A percentile compares a stretch with the other conserved stretches of the same genome.
phyloP scores from a whole-genome alignment of 257 asterid genomes.

The Rehmannia glutinosa region DNA sequence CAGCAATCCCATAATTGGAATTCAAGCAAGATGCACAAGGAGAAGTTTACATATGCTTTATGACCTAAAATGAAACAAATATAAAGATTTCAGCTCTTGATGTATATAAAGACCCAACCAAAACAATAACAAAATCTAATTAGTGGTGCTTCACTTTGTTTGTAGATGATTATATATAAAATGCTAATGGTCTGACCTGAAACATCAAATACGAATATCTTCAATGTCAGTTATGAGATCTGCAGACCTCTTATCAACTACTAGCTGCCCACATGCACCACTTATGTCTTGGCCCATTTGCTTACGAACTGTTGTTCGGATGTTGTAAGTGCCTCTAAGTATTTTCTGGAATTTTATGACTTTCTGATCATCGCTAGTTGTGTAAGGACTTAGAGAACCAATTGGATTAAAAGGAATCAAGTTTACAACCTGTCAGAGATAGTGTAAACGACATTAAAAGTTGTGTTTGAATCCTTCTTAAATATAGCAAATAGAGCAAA shows the following conservation, averaged over 20 bases:
- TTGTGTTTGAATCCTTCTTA: not conserved
- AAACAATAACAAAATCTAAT: not conserved
- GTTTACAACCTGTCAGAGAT: constrained; percentile 70
- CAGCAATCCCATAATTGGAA: not conserved
- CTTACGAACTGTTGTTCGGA: constrained; percentile 87
- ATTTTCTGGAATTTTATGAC: constrained; percentile 69
- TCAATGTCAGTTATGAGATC: constrained; percentile 74
- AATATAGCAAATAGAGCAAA: not conserved
- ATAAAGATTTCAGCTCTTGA: not conserved
- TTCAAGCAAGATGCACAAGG: not conserved
- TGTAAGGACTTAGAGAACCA: constrained; percentile 64
- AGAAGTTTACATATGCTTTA: no score
- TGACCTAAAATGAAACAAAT: no score
- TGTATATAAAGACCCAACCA: not conserved
- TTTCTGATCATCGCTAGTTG: constrained; percentile 55
- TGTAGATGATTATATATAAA: not conserved
- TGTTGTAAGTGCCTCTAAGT: constrained; percentile 71
- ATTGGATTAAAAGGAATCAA: constrained; percentile 96
- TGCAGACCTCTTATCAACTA: constrained; percentile 48
- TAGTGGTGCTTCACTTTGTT: constrained; percentile 1
- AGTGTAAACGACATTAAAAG: constrained; percentile 7
- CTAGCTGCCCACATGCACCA: constrained; percentile 98
- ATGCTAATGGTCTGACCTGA: constrained; percentile 11
- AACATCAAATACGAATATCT: constrained; percentile 57
- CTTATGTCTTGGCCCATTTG: constrained; percentile 99